Percentiles rank a stretch among this genome's conserved stretches.
phyloP scores from a whole-genome alignment of 164 flowering plant genomes.

The Vitis riparia region DNA sequence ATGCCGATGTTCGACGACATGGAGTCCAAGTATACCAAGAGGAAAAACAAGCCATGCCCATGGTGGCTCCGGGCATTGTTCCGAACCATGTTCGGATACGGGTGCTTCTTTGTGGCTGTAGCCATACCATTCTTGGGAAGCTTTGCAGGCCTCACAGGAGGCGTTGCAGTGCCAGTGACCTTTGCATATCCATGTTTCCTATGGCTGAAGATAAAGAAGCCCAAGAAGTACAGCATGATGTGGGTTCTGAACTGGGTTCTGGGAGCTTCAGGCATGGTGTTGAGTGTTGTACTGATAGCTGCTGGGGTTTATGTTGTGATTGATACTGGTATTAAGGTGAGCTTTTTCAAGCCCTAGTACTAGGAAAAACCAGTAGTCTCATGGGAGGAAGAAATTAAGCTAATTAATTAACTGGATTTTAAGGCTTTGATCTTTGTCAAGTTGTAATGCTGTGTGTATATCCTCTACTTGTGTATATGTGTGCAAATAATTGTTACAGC shows the following conservation, averaged over 20 bases:
- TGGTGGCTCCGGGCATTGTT: slow-evolving; percentile 25
- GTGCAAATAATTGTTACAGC: no score
- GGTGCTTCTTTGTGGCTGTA: slow-evolving; percentile 20
- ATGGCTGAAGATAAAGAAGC: slow-evolving; percentile 31
- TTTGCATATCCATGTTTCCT: slow-evolving; percentile 32
- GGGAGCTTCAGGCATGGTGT: slow-evolving; percentile 17
- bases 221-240: slow-evolving; percentile 4
- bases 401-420: no score
- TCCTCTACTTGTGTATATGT: no score
- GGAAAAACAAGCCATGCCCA: slow-evolving; percentile 23
- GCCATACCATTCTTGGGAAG: slow-evolving; percentile 26
- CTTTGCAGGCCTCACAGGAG: slow-evolving; percentile 29
- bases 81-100: slow-evolving; percentile 15
- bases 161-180: slow-evolving; percentile 24
- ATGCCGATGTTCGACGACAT: slow-evolving; percentile 32
- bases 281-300: slow-evolving; percentile 7
- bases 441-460: no score
- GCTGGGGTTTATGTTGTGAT: slow-evolving; percentile 19
- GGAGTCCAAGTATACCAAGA: slow-evolving; percentile 22
- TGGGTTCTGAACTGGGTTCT: slow-evolving; percentile 30
- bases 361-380: no score
- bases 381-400: no score
- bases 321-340: slow-evolving; percentile 14
- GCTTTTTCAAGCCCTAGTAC: slow-evolving; percentile 26
- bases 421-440: no score